Conservation (phyloP, 495 filamentous ascomycete genomes). For the Penicillium atrosanguineum region DNA sequence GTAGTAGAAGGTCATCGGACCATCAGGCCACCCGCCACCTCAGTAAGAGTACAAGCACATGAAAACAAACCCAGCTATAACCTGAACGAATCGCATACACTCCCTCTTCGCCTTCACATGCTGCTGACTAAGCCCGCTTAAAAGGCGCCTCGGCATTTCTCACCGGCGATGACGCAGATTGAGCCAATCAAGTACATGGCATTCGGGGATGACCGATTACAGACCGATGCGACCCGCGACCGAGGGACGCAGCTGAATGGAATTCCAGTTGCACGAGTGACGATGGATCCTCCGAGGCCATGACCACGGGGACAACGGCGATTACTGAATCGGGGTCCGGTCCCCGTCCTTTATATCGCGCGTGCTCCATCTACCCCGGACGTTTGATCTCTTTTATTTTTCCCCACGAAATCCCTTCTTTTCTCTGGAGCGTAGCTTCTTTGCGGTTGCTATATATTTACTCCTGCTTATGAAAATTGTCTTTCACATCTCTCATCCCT, state of each 20-base stretch:
- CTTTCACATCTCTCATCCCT: neutral
- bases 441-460: conserved; percentile 1
- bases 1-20: neutral
- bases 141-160: conserved; percentile 31
- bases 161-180: conserved; percentile 27
- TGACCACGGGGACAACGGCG: conserved; percentile 6
- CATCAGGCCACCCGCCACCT: neutral
- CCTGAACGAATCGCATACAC: conserved; percentile 3
- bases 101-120: conserved; percentile 1
- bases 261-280: conserved; percentile 6
- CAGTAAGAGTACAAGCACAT: neutral
- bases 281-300: conserved; percentile 22
- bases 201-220: conserved; percentile 22
- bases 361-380: conserved; percentile 27
- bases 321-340: conserved; percentile 8
- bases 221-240: conserved; percentile 23
- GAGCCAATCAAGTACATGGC: conserved; percentile 11
- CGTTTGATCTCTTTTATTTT: conserved; percentile 15
- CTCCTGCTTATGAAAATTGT: neutral
- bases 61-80: neutral
- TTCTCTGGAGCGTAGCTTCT: neutral
- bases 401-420: conserved; percentile 10
- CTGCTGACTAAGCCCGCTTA: conserved; percentile 15
- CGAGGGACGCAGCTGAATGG: conserved; percentile 18
- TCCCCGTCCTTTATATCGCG: conserved; percentile 20